These are phyloP conservation scores for Uncinocarpus reesii DNA, from an alignment of 2,329 filamentous ascomycete species.

Conservation along the genomic window DNA sequence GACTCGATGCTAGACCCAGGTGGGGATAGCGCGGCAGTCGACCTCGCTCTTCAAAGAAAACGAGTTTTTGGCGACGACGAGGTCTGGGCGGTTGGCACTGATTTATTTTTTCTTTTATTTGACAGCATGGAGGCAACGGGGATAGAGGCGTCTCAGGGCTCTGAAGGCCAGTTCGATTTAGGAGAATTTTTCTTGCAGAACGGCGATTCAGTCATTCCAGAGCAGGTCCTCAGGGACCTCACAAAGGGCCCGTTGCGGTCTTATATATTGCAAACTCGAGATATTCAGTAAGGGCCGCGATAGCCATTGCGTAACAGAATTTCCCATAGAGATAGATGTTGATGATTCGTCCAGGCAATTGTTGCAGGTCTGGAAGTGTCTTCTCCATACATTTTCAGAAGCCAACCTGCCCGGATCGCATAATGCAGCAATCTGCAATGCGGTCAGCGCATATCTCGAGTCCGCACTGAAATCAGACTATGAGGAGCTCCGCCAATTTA, in stretches of 20 bases:
- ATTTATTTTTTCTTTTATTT: background rate
- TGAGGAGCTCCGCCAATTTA: slow-evolving; percentile 26
- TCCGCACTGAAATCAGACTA: slow-evolving; percentile 26
- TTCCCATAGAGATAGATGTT: background rate
- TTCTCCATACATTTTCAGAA: slow-evolving; percentile 34
- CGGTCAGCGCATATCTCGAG: slow-evolving; percentile 36
- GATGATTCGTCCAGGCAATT: slow-evolving; percentile 16
- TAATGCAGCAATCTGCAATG: slow-evolving; percentile 36
- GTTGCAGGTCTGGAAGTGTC: slow-evolving; percentile 29
- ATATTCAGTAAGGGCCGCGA: slow-evolving; percentile 12
- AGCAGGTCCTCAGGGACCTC: slow-evolving; percentile 9
- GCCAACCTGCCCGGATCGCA: slow-evolving; percentile 32
- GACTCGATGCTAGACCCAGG: background rate
- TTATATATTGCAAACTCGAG: slow-evolving; percentile 10
- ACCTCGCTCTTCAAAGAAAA: background rate
- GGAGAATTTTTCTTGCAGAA: background rate
- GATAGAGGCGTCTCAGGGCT: background rate
- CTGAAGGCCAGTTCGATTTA: background rate
- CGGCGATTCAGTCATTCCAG: slow-evolving; percentile 9
- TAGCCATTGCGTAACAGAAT: background rate
- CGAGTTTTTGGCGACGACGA: slow-evolving; percentile 1
- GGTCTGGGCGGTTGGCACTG: background rate
- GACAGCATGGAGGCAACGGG: background rate
- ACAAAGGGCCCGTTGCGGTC: slow-evolving; percentile 13
- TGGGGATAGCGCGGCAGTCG: background rate